Base-by-base conservation (phyloP, 2,329 filamentous ascomycete genomes). In the Colletotrichum kahawae region DNA sequence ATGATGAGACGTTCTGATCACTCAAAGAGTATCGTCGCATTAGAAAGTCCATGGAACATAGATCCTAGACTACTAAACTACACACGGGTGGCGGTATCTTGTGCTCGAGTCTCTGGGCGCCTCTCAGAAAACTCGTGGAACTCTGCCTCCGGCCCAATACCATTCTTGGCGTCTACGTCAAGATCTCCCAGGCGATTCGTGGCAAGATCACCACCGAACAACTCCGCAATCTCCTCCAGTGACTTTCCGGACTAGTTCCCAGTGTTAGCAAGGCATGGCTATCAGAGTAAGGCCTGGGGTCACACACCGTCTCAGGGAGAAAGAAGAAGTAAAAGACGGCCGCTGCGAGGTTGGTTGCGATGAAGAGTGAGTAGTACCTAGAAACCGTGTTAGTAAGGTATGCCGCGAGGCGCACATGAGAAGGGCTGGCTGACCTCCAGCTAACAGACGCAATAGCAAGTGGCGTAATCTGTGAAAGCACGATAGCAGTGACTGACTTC, bases 351-450 rank as follows among this genome's bases (percentile, higher is more conserved):
- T 82, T 80, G 0, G 72, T 79, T 9, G 79, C 79, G 67, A 86
- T 85, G 75, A 85, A 83, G 2, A 86, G 78, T 4, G 82, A 79
- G 73, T 85, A 86, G 74, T 84, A 73, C 21, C 57, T 66, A 13
- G 43, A 1, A 21, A 4, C 0, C 43, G 1, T 13, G n/a, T 51
- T 5, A 51, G 1, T 3, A 51, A 51, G 10, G 43, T 51, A 1
- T 21, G 0, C 0, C 13, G n/a, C 3, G 43, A 1, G 33, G 1
- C 5, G 18, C 4, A 4, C 27, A 63, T 7, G 3, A 7, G 13
- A 12, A 21, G 21, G 7, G 10, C 24, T 4, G 2, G 51, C 60
- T 48, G 12, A 86, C 66, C 80, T 83, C 84, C 84, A 85, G 7
- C 81, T 77, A 10, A 85, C 82, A 38, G 79, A 77, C 7, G 81